Percentiles rank a stretch among this genome's conserved stretches.
These are phyloP conservation scores for Fusarium devonianum DNA, from an alignment of 2,329 filamentous ascomycete species.

Conservation along the genomic window DNA sequence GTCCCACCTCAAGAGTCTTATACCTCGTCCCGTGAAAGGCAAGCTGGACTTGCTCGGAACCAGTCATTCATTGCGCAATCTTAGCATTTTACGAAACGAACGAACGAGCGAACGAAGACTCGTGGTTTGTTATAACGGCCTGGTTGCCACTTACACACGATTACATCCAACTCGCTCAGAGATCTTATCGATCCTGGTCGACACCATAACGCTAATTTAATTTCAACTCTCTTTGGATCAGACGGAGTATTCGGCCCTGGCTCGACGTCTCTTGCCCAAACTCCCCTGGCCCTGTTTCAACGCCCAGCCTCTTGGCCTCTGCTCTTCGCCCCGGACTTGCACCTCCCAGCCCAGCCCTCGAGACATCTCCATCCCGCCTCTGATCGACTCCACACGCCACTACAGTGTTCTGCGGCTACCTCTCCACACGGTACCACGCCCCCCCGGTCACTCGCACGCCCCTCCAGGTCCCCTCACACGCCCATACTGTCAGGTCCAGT, in stretches of 20 bases:
- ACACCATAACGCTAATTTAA: slow-evolving; percentile 44
- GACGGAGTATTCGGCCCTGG: slow-evolving; percentile 34
- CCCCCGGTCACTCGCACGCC: slow-evolving; percentile 35
- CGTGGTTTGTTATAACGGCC: slow-evolving; percentile 43
- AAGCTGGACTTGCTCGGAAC: slow-evolving; percentile 68
- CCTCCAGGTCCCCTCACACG: slow-evolving; percentile 38
- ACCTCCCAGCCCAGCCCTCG: slow-evolving; percentile 31
- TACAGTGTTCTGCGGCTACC: slow-evolving; percentile 25
- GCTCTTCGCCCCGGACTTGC: slow-evolving; percentile 32
- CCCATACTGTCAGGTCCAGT: slow-evolving; percentile 44
- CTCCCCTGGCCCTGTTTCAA: slow-evolving; percentile 31
- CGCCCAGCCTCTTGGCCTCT: slow-evolving; percentile 37
- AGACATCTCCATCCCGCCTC: slow-evolving; percentile 41
- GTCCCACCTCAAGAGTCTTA: slow-evolving; percentile 40
- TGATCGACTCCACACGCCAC: slow-evolving; percentile 38
- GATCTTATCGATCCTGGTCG: slow-evolving; percentile 38
- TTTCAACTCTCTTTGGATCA: slow-evolving; percentile 36
- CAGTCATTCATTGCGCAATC: slow-evolving; percentile 55
- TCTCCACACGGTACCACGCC: slow-evolving; percentile 36
- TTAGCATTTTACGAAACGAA: slow-evolving; percentile 32
- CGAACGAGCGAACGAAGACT: slow-evolving; percentile 26
- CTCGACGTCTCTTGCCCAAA: slow-evolving; percentile 9
- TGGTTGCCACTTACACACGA: slow-evolving; percentile 38
- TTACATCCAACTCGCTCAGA: slow-evolving; percentile 36
- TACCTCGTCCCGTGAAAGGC: slow-evolving; percentile 54